Conservation (phyloP, 1,284 basidiomycete genomes). For the Cutaneotrichosporon sp. region DNA sequence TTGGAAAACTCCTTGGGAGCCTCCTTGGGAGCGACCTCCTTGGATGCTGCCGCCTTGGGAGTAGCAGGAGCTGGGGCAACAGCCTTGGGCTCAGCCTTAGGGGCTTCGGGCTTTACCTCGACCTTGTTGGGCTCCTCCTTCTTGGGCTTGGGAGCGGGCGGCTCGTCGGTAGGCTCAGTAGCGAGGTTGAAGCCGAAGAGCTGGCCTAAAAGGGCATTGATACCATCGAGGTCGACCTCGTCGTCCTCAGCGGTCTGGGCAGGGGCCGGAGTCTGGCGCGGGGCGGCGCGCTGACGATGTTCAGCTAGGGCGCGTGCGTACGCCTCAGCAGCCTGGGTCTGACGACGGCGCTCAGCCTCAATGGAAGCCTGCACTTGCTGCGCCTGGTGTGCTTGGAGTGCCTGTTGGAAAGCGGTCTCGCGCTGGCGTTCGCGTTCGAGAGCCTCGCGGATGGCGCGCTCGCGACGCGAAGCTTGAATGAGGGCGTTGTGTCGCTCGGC, state of each 20-base stretch:
- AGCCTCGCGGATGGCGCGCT: constrained; percentile 19
- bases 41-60: background rate
- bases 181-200: constrained; percentile 44
- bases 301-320: constrained; percentile 18
- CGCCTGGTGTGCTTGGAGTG: constrained; percentile 18
- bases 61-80: background rate
- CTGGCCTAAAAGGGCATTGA: constrained; percentile 39
- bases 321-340: constrained; percentile 26
- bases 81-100: background rate
- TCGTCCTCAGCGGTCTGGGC: constrained; percentile 5
- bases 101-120: background rate
- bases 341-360: constrained; percentile 19
- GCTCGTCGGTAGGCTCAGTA: constrained; percentile 17
- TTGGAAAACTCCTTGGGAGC: background rate
- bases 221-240: constrained; percentile 28
- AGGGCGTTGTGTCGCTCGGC: constrained; percentile 21
- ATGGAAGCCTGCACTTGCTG: constrained; percentile 19
- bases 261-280: constrained; percentile 9
- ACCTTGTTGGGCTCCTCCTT: constrained; percentile 3
- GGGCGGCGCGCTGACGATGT: constrained; percentile 12
- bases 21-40: background rate
- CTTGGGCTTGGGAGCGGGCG: constrained; percentile 12
- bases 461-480: constrained; percentile 21
- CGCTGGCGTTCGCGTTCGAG: constrained; percentile 26
- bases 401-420: constrained; percentile 18